Evolutionary conservation across 2,329 filamentous ascomycete genomes (phyloP).

Genomic region (Chaetomiaceae sp.): DNA sequence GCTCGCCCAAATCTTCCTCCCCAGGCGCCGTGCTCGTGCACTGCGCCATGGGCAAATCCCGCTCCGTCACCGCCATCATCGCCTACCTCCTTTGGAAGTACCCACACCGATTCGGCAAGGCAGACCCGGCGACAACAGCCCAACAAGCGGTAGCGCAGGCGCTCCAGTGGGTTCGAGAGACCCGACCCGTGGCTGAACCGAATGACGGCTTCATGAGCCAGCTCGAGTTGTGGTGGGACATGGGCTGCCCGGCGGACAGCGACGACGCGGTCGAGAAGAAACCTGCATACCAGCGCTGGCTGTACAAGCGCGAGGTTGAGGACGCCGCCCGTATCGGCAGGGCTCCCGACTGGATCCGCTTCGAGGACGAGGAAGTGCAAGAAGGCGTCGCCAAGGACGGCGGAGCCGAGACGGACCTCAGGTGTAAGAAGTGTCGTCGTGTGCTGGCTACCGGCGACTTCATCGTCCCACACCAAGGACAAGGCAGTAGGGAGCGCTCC

Average conservation of each 20-base stretch:
- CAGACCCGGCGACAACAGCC: conserved; percentile 39
- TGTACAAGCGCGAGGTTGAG: conserved; percentile 51
- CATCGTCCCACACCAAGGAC: conserved; percentile 56
- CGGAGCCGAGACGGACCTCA: conserved; percentile 52
- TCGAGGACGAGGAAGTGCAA: conserved; percentile 64
- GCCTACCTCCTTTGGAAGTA: conserved; percentile 77
- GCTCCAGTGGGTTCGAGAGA: conserved; percentile 62
- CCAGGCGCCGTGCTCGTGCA: conserved; percentile 50
- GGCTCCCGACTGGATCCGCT: conserved; percentile 77
- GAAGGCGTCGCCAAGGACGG: conserved; percentile 15
- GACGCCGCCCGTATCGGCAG: conserved; percentile 64
- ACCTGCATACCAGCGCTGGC: conserved; percentile 72
- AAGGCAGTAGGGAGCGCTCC: conserved; percentile 18
- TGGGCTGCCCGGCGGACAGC: conserved; percentile 67
- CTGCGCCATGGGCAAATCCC: conserved; percentile 94
- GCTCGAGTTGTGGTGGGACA: conserved; percentile 78
- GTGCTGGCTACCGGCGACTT: conserved; percentile 54
- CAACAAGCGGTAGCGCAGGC: conserved; percentile 54
- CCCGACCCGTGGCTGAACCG: conserved; percentile 75
- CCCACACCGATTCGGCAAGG: conserved; percentile 48
- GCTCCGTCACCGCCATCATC: conserved; percentile 77
- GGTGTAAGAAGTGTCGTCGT: conserved; percentile 87
- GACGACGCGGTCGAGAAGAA: conserved; percentile 54
- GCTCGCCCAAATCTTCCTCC: background rate
- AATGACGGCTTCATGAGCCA: conserved; percentile 91